Evolutionary conservation across 306 rosid species (phyloP).

Genomic region (Albizia julibrissin): DNA sequence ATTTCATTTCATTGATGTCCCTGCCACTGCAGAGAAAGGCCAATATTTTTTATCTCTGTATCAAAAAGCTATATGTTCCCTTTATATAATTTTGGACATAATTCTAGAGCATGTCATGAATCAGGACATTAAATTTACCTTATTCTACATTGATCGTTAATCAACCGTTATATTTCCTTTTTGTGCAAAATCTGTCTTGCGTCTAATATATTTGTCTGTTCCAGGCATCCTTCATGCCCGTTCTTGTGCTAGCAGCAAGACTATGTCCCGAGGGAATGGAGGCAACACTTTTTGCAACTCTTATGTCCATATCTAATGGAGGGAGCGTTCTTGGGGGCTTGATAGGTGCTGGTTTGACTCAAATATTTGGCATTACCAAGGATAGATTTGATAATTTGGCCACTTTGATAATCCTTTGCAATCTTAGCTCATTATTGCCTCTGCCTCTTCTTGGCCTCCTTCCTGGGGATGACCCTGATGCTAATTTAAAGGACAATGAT

Average conservation of each 20-base stretch:
- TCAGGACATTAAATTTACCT: not conserved
- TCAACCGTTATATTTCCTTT: conserved; percentile 23
- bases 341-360: conserved; percentile 91
- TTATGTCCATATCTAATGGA: conserved; percentile 91
- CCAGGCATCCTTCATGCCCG: conserved; percentile 99
- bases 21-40: conserved; percentile 1
- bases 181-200: conserved; percentile 19
- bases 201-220: conserved; percentile 34
- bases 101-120: conserved; percentile 3
- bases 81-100: conserved; percentile 20
- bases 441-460: conserved; percentile 93
- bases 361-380: conserved; percentile 80
- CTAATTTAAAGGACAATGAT: conserved; percentile 42
- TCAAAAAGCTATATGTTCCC: not conserved
- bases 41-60: not conserved
- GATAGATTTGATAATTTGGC: conserved; percentile 86
- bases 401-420: conserved; percentile 76
- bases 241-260: conserved; percentile 93
- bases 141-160: conserved; percentile 22
- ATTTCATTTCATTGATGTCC: conserved; percentile 8
- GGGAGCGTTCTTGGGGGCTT: conserved; percentile 94
- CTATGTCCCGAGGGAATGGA: conserved; percentile 98
- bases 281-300: conserved; percentile 98
- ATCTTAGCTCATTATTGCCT: conserved; percentile 89
- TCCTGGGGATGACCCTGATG: conserved; percentile 59